These are phyloP conservation scores for Monosporozyma unispora DNA, from an alignment of 805 yeast genomes.

Conservation along the genomic window DNA sequence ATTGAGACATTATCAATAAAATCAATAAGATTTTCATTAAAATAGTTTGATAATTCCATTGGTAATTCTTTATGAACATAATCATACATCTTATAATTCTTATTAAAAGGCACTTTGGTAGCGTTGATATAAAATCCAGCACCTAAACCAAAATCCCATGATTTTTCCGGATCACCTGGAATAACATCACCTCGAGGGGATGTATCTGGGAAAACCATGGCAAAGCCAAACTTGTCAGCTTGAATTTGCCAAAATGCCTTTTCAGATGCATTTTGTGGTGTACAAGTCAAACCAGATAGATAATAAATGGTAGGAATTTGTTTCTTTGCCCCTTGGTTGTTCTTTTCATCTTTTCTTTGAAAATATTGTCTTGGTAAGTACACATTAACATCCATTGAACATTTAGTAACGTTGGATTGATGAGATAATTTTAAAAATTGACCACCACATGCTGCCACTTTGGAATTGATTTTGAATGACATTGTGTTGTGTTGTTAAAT, in stretches of 20 bases:
- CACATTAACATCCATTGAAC: conserved; percentile 77
- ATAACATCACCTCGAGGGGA: conserved; percentile 81
- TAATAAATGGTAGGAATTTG: conserved; percentile 65
- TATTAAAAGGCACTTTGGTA: conserved; percentile 57
- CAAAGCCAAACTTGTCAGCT: conserved; percentile 76
- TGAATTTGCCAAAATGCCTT: conserved; percentile 81
- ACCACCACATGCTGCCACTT: conserved; percentile 62
- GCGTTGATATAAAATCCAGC: conserved; percentile 95
- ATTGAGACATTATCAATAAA: conserved; percentile 52
- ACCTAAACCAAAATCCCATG: conserved; percentile 88
- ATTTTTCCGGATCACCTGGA: conserved; percentile 56
- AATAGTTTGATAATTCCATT: conserved; percentile 34
- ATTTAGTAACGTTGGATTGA: conserved; percentile 51
- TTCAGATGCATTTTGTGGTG: conserved; percentile 88
- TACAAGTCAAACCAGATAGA: conserved; percentile 85
- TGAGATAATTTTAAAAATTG: conserved; percentile 67
- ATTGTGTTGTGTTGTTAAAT: not conserved
- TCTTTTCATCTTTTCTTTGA: conserved; percentile 9
- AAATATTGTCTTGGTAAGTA: conserved; percentile 58
- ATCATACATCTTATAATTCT: conserved; percentile 77
- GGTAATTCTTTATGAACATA: conserved; percentile 73
- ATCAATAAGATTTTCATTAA: conserved; percentile 40
- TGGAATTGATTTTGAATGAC: conserved; percentile 42
- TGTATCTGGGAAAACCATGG: conserved; percentile 90
- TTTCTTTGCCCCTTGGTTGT: not conserved